Percentiles rank a stretch among this genome's conserved stretches.
These are phyloP conservation scores for Fusarium ramigenum DNA, from an alignment of 2,329 filamentous ascomycete species.

Conservation along the genomic window DNA sequence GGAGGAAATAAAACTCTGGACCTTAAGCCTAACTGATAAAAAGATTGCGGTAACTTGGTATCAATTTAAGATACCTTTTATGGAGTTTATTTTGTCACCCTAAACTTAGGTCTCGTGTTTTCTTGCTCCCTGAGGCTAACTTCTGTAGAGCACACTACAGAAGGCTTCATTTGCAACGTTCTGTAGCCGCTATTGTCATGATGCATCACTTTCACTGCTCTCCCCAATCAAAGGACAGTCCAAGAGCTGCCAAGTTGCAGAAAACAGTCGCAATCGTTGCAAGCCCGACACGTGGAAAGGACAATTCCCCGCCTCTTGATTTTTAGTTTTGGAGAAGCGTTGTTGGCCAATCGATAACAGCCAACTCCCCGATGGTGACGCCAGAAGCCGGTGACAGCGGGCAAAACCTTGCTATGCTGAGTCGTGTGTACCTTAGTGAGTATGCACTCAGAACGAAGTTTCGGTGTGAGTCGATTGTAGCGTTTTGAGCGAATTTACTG, in stretches of 20 bases:
- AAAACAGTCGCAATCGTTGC: slow-evolving; percentile 1
- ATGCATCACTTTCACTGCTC: background rate
- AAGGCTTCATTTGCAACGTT: background rate
- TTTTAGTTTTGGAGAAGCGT: slow-evolving; percentile 8
- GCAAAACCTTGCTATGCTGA: background rate
- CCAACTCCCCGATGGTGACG: slow-evolving; percentile 19
- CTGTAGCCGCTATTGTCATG: background rate
- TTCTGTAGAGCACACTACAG: background rate
- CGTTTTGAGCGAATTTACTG: background rate
- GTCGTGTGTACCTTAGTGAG: slow-evolving; percentile 13
- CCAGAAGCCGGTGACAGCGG: background rate
- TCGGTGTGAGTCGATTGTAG: background rate
- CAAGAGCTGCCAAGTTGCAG: slow-evolving; percentile 1
- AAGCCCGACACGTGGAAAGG: slow-evolving; percentile 26
- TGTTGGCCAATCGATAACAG: slow-evolving; percentile 16
- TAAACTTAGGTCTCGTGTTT: no score
- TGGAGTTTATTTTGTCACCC: no score
- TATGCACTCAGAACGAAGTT: background rate
- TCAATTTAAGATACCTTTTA: no score
- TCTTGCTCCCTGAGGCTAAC: background rate
- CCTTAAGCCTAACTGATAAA: no score
- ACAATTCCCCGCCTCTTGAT: slow-evolving; percentile 24
- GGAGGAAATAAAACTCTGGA: no score
- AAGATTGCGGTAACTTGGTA: no score
- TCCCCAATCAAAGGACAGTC: slow-evolving; percentile 7